These are phyloP conservation scores for Breynia disticha DNA, from an alignment of 441 rosid genomes.

Conservation along the genomic window DNA sequence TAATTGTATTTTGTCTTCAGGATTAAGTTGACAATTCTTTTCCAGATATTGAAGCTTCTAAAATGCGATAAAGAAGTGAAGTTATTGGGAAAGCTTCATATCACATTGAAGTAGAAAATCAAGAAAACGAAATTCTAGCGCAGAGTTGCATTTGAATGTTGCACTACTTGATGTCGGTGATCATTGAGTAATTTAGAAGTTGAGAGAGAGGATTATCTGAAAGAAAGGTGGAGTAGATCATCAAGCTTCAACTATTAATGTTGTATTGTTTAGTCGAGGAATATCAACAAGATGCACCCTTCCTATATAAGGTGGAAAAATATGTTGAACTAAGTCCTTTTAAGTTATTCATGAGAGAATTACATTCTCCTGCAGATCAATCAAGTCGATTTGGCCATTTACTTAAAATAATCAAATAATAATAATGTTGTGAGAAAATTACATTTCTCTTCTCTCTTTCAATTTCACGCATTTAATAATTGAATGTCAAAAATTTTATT, in stretches of 20 bases:
- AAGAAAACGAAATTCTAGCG: constrained; percentile 45
- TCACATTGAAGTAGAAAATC: constrained; percentile 22
- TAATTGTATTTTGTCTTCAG: neutral
- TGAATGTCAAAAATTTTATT: no score
- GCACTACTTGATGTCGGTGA: constrained; percentile 69
- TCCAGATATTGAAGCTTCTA: constrained; percentile 53
- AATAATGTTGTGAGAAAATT: no score
- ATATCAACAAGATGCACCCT: no score
- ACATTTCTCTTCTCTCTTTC: no score
- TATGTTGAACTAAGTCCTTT: no score
- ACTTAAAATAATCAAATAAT: no score
- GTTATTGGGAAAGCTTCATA: constrained; percentile 15
- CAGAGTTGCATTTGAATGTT: constrained; percentile 46
- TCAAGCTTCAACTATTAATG: constrained; percentile 40
- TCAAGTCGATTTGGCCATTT: no score
- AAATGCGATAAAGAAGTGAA: constrained; percentile 35
- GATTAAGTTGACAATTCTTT: neutral
- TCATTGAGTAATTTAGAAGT: constrained; percentile 57
- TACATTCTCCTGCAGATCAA: no score
- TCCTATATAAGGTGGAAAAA: no score
- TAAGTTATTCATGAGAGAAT: no score
- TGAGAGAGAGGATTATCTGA: constrained; percentile 46
- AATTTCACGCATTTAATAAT: no score
- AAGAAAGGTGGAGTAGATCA: constrained; percentile 47
- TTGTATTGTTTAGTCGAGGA: no score